Conservation (phyloP, 768 basidiomycete genomes). For the Boletus tomentosulus region DNA sequence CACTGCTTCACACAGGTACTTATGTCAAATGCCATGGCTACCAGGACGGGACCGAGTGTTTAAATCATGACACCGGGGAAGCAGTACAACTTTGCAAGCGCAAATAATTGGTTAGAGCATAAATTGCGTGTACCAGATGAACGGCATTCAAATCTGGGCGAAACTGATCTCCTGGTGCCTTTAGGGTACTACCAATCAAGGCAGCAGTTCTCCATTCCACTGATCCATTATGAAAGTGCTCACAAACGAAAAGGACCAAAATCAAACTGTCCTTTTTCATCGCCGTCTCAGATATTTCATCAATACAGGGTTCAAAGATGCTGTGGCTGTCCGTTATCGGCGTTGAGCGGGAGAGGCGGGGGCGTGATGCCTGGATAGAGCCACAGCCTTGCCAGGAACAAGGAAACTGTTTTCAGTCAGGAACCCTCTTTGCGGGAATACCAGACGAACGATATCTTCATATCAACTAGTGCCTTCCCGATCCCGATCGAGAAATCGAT, state of each 20-base stretch:
- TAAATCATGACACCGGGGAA: background rate
- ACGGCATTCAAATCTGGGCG: background rate
- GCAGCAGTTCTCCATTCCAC: background rate
- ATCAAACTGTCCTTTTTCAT: background rate
- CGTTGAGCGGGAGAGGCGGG: background rate
- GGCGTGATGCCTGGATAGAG: background rate
- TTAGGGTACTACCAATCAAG: background rate
- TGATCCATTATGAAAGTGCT: background rate
- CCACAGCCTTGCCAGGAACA: background rate
- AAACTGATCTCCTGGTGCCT: background rate
- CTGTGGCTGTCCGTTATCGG: background rate
- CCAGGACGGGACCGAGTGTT: background rate
- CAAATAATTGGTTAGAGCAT: background rate
- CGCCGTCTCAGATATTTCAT: background rate
- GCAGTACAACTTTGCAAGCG: background rate
- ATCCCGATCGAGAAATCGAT: conserved; percentile 77
- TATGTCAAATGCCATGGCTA: background rate
- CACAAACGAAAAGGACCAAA: background rate
- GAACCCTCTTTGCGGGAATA: conserved; percentile 6
- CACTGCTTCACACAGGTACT: too few species aligned
- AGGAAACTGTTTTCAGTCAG: background rate
- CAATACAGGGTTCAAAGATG: background rate
- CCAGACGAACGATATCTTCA: conserved; percentile 62
- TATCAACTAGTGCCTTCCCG: conserved; percentile 61
- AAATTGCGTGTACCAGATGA: too few species aligned